phyloP scores from a whole-genome alignment of 179 eudicot genomes.

The Heliamphora pulchella region DNA sequence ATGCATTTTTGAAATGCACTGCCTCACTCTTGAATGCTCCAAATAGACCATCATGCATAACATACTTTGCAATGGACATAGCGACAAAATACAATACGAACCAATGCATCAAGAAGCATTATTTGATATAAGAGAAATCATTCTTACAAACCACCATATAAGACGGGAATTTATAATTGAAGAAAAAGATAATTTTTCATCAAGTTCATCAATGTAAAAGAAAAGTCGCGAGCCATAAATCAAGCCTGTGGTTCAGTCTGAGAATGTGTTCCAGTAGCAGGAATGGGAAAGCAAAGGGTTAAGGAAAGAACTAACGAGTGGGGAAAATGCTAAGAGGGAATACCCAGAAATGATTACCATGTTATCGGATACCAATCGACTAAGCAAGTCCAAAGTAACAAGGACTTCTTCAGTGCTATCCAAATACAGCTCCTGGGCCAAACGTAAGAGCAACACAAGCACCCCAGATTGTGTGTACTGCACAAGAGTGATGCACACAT shows the following conservation, averaged over 20 bases:
- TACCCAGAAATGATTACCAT: conserved; percentile 35
- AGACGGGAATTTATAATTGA: background rate
- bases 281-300: background rate
- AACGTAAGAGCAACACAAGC: conserved; percentile 65
- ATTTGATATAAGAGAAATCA: background rate
- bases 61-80: background rate
- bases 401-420: conserved; percentile 52
- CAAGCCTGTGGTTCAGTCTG: background rate
- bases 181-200: background rate
- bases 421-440: conserved; percentile 54
- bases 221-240: background rate
- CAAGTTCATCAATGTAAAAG: background rate
- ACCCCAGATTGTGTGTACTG: conserved; percentile 77
- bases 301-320: background rate
- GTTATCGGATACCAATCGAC: conserved; percentile 73
- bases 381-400: conserved; percentile 65
- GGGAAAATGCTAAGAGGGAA: background rate
- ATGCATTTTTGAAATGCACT: background rate
- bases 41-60: background rate
- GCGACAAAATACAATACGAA: background rate
- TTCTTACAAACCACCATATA: background rate
- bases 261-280: background rate
- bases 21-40: background rate
- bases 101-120: conserved; percentile 1
- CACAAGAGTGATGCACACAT: conserved; percentile 16